Base-by-base conservation (phyloP, 2,329 filamentous ascomycete species). In the Fusarium hainanense region DNA sequence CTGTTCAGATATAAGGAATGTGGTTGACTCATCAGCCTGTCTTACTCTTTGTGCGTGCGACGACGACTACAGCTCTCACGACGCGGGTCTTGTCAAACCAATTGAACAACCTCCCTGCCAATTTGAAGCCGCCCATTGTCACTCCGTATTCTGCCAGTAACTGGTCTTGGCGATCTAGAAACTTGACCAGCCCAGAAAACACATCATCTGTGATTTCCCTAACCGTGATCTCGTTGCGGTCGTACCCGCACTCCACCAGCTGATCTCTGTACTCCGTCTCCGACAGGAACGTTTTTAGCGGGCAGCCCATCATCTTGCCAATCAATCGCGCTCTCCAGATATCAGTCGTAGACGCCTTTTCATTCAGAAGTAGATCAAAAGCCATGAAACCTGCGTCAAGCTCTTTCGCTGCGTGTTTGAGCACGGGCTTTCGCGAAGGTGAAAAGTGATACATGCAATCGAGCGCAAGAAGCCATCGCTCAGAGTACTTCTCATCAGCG, bases 401-500 rank as follows among this genome's bases (percentile, higher is more conserved):
- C 0, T 75, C 75, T 5, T 67, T 72, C 7, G 78, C 75, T 2
- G 84, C 80, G 44, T 84, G 78, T 10, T 76, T 58, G 16, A 88
- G 80, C 4, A 88, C 71, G 0, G 82, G 81, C 56, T 76, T 79
- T 16, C 87, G 78, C 1, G 85, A 87, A 0, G 86, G 87, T 0
- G 78, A 79, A 70, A 88, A 89, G 72, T 89, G 86, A 57, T 89
- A 89, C 7, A 88, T 73, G 4, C 85, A 85, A 71, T 89, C 87
- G 1, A 89, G 79, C 0, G 83, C 87, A 2, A 89, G 78, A 1
- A 89, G 77, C 85, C 85, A 88, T n/a, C 74, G 70, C 51, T 85
- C 76, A 0, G 56, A 57, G 7, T 75, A 74, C 4, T 41, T 52
- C 28, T 72, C 68, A 34, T 76, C 70, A 1, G 67, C 65, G 18